Conservation (phyloP, 148 eudicot genomes). For the Linanthus parryae region DNA sequence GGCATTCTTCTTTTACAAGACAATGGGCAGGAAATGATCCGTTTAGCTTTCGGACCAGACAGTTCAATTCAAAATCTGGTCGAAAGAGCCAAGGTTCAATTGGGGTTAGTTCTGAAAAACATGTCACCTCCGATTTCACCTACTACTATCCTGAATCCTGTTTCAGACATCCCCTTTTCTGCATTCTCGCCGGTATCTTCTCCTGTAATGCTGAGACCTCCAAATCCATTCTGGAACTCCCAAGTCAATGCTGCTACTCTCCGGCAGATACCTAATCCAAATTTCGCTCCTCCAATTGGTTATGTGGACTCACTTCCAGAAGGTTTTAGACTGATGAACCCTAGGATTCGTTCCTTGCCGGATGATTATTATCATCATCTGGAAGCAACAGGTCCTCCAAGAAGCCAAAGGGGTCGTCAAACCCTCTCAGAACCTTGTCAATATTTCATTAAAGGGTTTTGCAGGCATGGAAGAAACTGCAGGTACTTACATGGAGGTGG, state of each 20-base stretch:
- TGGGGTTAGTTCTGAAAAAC: slow-evolving; percentile 19
- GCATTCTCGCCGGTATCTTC: slow-evolving; percentile 31
- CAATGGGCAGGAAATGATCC: slow-evolving; percentile 46
- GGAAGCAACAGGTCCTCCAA: slow-evolving; percentile 28
- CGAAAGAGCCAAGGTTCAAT: slow-evolving; percentile 32
- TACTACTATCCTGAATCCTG: slow-evolving; percentile 16
- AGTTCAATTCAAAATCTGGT: slow-evolving; percentile 34
- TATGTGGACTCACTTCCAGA: slow-evolving; percentile 29
- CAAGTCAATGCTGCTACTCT: slow-evolving; percentile 24
- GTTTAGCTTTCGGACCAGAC: slow-evolving; percentile 64
- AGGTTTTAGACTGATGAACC: slow-evolving; percentile 12
- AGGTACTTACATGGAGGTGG: slow-evolving; percentile 56
- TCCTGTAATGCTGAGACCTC: slow-evolving; percentile 17
- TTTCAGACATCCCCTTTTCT: slow-evolving; percentile 31
- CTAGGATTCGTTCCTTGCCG: slow-evolving; percentile 17
- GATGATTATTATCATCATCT: slow-evolving; percentile 33
- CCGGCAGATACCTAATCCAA: slow-evolving; percentile 15
- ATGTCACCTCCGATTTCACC: slow-evolving; percentile 35
- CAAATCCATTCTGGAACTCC: slow-evolving; percentile 32
- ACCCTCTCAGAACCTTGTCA: slow-evolving; percentile 54
- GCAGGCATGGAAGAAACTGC: slow-evolving; percentile 79
- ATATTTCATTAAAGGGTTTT: slow-evolving; percentile 67
- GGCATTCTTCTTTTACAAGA: slow-evolving; percentile 53
- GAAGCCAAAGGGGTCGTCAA: slow-evolving; percentile 28
- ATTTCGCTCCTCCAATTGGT: slow-evolving; percentile 19